Evolutionary conservation across 495 filamentous ascomycete species (phyloP), one percentile per base, ranked within the genome.

Genomic region (Acidomyces sp.): DNA sequence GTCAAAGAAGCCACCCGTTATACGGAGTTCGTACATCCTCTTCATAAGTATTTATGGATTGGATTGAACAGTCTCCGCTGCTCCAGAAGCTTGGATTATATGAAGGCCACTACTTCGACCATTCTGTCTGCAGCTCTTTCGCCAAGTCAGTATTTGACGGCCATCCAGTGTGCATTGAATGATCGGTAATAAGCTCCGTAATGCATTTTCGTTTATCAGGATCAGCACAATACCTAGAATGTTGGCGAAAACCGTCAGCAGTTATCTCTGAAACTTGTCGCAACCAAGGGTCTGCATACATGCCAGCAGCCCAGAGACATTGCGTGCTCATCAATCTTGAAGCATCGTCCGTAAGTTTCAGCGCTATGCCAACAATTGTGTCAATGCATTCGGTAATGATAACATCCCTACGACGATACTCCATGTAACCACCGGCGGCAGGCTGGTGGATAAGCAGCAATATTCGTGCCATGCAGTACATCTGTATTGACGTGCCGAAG

Each of bases 321-420:
- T 55, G 54, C 5, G 45, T 45, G 6, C 25, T 45, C 42, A 50
- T 47, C 12, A 58, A 30, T 10, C 47, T 29, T 25, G 47, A 40
- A 5, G 47, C 41, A 26, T 41, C 32, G 13, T 50, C 47, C n/a
- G 33, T 41, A 24, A 51, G 25, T 18, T 43, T 49, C 36, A 53
- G 35, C 3, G 54, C 55, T 26, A 59, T 48, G 9, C 54, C 54
- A 33, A 45, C 56, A 21, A 59, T 55, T 0, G 27, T 51, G 32
- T 55, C 43, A 19, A 55, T 49, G n/a, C 37, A 42, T 18, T 51
- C 52, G 2, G 44, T 28, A 13, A 55, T 35, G 28, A 34, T 21
- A 31, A 46, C 44, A 30, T 55, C 39, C 9, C 45, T 43, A 21
- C 35, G 31, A 15, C 30, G 34, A 34, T 37, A 55, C 31, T 42